Percentiles rank a stretch among this genome's conserved stretches.
These are phyloP conservation scores for Curvularia sp. DNA, from an alignment of 2,329 filamentous ascomycete species.

Conservation along the genomic window DNA sequence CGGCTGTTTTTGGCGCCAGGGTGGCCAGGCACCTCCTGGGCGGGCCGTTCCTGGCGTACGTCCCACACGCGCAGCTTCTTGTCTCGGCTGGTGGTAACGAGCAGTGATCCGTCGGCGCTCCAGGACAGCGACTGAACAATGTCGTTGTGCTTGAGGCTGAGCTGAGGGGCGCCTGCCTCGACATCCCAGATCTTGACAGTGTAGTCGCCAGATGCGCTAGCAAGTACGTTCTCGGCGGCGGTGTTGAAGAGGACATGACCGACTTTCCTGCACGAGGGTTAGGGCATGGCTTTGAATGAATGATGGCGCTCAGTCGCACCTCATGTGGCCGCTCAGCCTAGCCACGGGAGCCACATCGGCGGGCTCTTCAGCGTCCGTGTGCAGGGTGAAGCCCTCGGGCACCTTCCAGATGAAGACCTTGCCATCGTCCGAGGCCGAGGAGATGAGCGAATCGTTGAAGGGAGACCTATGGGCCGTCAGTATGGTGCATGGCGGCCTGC, in stretches of 20 bases:
- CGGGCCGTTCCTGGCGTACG: conserved; percentile 87
- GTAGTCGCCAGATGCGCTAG: conserved; percentile 93
- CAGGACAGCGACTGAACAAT: conserved; percentile 95
- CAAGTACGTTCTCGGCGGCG: conserved; percentile 91
- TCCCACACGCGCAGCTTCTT: conserved; percentile 99
- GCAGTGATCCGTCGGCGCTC: conserved; percentile 84
- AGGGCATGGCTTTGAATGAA: conserved; percentile 19
- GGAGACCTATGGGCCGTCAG: conserved; percentile 72
- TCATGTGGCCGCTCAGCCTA: conserved; percentile 85
- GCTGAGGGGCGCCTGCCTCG: conserved; percentile 73
- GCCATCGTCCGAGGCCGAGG: conserved; percentile 93
- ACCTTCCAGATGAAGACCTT: conserved; percentile 98
- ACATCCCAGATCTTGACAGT: conserved; percentile 97
- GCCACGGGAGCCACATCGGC: conserved; percentile 79
- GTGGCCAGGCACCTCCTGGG: conserved; percentile 84
- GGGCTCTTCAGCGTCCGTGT: conserved; percentile 83
- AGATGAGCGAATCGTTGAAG: conserved; percentile 91
- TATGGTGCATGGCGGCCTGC: neutral
- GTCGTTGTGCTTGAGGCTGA: conserved; percentile 84
- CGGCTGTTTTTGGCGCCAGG: conserved; percentile 96
- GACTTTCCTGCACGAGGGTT: conserved; percentile 73
- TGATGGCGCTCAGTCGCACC: conserved; percentile 58
- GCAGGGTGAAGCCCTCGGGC: conserved; percentile 82
- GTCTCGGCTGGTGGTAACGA: conserved; percentile 94
- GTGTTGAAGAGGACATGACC: conserved; percentile 98